These are phyloP conservation scores for Lepidium aucheri DNA, from an alignment of 345 rosid species.

Conservation along the genomic window DNA sequence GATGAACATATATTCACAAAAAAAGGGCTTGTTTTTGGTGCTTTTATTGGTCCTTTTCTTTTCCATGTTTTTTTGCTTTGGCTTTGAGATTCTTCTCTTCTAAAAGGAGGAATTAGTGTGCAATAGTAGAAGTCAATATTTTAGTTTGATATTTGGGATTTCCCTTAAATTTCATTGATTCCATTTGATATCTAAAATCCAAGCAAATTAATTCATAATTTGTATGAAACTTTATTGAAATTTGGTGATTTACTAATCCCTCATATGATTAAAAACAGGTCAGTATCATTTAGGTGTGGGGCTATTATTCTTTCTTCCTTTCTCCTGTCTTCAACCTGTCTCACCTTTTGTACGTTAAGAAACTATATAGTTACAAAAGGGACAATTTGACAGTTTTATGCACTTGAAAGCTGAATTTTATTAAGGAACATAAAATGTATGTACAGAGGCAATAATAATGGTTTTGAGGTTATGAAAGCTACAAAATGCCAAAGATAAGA, in stretches of 20 bases:
- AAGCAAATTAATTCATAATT: neutral
- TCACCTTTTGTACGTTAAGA: neutral
- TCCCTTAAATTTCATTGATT: neutral
- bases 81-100: neutral
- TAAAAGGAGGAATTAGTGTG: neutral
- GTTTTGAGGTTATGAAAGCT: constrained; percentile 42
- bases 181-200: neutral
- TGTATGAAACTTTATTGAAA: neutral
- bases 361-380: neutral
- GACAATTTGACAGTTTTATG: neutral
- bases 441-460: constrained; percentile 67
- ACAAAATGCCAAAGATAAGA: constrained; percentile 23
- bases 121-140: neutral
- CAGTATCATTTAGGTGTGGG: too few relatives aligned
- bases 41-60: neutral
- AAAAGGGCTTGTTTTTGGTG: neutral
- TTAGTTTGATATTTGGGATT: neutral
- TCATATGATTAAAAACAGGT: too few relatives aligned
- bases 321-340: neutral
- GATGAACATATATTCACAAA: neutral
- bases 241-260: too few relatives aligned
- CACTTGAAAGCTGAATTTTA: constrained; percentile 38
- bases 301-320: too few relatives aligned
- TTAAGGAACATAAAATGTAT: constrained; percentile 64
- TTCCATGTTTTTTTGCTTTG: neutral